These are phyloP conservation scores for Penicillium longicatenatum DNA, from an alignment of 495 filamentous ascomycete species.

Conservation along the genomic window DNA sequence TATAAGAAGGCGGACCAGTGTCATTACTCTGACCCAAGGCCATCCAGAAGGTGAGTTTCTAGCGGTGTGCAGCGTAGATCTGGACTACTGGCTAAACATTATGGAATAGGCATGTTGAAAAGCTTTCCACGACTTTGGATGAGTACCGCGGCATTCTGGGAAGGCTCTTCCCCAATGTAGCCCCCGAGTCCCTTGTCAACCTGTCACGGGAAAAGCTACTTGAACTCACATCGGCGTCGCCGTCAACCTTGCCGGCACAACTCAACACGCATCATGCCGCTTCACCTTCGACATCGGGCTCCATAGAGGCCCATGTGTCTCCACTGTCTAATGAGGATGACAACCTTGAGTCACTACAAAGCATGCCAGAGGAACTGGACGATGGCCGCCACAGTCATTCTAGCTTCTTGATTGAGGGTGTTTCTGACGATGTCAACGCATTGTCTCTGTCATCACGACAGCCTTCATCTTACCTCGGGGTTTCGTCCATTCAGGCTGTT, in stretches of 20 bases:
- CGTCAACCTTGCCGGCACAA: constrained; percentile 11
- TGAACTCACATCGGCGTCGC: constrained; percentile 34
- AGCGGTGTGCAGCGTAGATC: not conserved
- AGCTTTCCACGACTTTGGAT: constrained; percentile 42
- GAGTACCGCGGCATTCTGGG: constrained; percentile 41
- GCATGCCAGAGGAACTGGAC: constrained; percentile 40
- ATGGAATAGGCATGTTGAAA: constrained; percentile 42
- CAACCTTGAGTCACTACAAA: constrained; percentile 45
- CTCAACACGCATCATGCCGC: constrained; percentile 30
- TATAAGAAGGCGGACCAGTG: constrained; percentile 49
- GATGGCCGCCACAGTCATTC: constrained; percentile 26
- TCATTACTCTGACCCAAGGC: constrained; percentile 45
- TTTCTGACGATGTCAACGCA: constrained; percentile 81
- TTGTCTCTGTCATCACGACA: constrained; percentile 71
- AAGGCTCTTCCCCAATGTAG: constrained; percentile 39
- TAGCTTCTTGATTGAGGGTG: constrained; percentile 59
- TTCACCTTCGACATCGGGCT: constrained; percentile 42
- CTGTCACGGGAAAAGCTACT: constrained; percentile 53
- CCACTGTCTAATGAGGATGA: constrained; percentile 43
- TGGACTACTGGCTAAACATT: not conserved
- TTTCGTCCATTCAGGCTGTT: constrained; percentile 80
- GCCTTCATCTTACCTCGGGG: constrained; percentile 75
- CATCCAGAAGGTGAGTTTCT: constrained; percentile 37
- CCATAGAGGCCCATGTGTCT: constrained; percentile 44
- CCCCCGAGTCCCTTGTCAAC: constrained; percentile 42